phyloP scores from a whole-genome alignment of 192 early-diverging fungal genomes.

The Umbelopsis isabellina region DNA sequence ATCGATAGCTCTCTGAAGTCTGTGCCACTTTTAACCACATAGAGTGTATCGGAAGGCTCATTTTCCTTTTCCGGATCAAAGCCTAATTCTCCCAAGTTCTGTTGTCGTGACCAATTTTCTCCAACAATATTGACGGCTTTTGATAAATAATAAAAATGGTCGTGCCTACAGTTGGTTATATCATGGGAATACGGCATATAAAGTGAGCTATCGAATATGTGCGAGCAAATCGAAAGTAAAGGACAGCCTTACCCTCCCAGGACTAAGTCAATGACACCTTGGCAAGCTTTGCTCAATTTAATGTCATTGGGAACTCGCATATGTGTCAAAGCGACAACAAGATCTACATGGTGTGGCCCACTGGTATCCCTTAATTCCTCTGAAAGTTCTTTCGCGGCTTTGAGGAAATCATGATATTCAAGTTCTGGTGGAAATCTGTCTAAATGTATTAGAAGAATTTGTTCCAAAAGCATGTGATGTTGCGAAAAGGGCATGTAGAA shows the following conservation, averaged over 20 bases:
- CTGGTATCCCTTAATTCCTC: slow-evolving; percentile 39
- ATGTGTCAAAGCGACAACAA: slow-evolving; percentile 75
- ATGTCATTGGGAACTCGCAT: slow-evolving; percentile 74
- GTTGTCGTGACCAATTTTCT: slow-evolving; percentile 40
- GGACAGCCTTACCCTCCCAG: slow-evolving; percentile 58
- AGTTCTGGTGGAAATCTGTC: slow-evolving; percentile 56
- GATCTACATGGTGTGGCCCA: slow-evolving; percentile 52
- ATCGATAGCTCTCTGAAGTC: slow-evolving; percentile 69
- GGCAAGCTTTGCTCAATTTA: slow-evolving; percentile 50
- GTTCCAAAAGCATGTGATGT: neutral
- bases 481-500: neutral
- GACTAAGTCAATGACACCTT: slow-evolving; percentile 65
- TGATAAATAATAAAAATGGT: slow-evolving; percentile 69
- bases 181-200: neutral
- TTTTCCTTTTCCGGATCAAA: slow-evolving; percentile 43
- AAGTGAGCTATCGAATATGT: neutral
- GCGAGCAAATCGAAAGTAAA: neutral
- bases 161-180: slow-evolving; percentile 47
- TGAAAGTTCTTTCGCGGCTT: slow-evolving; percentile 46
- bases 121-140: slow-evolving; percentile 50
- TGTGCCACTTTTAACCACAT: slow-evolving; percentile 69
- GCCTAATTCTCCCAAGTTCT: slow-evolving; percentile 38
- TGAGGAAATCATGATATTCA: slow-evolving; percentile 61
- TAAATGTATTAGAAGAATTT: neutral
- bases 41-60: slow-evolving; percentile 26